Evolutionary conservation across 257 asterid genomes (phyloP), one percentile per base, ranked within the genome.

Genomic region (Solanum megistacrolobum): DNA sequence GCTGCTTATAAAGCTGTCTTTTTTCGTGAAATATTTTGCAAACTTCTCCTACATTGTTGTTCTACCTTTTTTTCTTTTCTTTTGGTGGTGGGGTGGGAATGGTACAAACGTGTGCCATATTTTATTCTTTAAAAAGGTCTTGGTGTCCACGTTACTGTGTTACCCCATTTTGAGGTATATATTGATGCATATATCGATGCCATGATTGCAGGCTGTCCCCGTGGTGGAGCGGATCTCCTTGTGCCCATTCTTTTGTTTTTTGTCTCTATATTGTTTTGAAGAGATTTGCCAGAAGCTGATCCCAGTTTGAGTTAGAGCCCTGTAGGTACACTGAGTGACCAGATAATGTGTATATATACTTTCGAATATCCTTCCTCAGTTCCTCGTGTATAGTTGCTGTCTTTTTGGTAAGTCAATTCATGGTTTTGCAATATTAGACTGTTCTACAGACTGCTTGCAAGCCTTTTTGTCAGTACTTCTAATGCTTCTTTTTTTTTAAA

Each of bases 231-330:
- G 91, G 93, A 91, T 89, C 60, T 90, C 66, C 83, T 92, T 27
- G 90, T 92, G 84, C 91, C 91, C 89, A 92, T 96, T 95, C 93
- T 93, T 94, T 92, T 92, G 89, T 90, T 92, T 90, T 92, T 94
- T 86, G 90, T 91, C 87, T 92, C 91, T 32, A 85, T 89, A 34
- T 36, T 91, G 87, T 91, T 91, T 83, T 92, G 89, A 91, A 88
- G 92, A 87, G 89, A 88, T 86, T 85, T 87, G 71, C 91, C 36
- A 78, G 86, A 79, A 86, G 85, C 25, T n/a, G 83, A 88, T 91
- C 91, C 84, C 84, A 86, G 88, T 87, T 88, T 75, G 89, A 89
- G 84, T 92, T 90, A 83, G 90, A 41, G 88, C 78, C 68, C 35
- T 25, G 29, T 86, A 86, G 88, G 81, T 86, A 36, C 18, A 69